These are phyloP conservation scores for Lonicera japonica DNA, from an alignment of 129 eudicot genomes.

Conservation along the genomic window DNA sequence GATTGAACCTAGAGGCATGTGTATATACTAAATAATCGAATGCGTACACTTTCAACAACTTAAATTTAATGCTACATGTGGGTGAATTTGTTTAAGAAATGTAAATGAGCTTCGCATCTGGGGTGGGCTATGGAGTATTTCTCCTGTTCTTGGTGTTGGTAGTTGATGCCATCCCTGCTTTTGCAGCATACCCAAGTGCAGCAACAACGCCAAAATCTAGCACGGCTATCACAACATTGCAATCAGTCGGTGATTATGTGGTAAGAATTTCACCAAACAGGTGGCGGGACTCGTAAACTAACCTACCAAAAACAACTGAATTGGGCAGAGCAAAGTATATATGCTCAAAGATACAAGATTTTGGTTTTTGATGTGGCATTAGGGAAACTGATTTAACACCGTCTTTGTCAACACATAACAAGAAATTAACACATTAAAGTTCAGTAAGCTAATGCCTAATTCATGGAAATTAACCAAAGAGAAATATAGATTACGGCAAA, in stretches of 20 bases:
- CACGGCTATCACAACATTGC: conserved; percentile 71
- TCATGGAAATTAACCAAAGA: too few species aligned
- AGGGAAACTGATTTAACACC: conserved; percentile 52
- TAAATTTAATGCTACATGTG: too few species aligned
- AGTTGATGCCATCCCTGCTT: conserved; percentile 68
- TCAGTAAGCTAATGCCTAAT: too few species aligned
- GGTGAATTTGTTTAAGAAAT: too few species aligned
- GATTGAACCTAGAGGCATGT: too few species aligned
- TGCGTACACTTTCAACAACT: too few species aligned
- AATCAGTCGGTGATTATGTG: conserved; percentile 57
- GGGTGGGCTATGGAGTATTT: too few species aligned
- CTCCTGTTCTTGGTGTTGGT: too few species aligned
- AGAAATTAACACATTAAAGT: too few species aligned
- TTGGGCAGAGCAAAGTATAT: conserved; percentile 66
- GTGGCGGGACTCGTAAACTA: conserved; percentile 52
- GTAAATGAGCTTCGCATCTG: too few species aligned
- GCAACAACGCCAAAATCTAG: conserved; percentile 92
- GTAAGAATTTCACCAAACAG: conserved; percentile 59
- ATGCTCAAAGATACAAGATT: conserved; percentile 67
- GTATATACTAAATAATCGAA: too few species aligned
- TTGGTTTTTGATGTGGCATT: conserved; percentile 51
- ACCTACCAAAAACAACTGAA: conserved; percentile 63
- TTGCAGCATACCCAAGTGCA: conserved; percentile 64
- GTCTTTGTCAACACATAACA: conserved; percentile 51
- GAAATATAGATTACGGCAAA: too few species aligned